Conservation (phyloP, 2,329 filamentous ascomycete genomes). For the Cladosporium sp. region DNA sequence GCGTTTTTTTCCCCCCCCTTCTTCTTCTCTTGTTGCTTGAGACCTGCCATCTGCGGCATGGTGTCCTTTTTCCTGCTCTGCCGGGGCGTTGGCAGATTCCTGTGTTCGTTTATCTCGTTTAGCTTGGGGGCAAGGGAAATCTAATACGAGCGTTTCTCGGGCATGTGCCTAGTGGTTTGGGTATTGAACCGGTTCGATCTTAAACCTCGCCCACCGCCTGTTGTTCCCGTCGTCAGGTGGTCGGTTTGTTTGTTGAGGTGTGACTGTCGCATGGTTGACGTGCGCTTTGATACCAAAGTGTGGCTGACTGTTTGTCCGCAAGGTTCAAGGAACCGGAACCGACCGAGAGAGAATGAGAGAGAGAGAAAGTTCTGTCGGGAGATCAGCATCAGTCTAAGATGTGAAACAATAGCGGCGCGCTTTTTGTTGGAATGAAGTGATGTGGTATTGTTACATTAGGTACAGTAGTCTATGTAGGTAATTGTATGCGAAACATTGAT, state of each 20-base stretch:
- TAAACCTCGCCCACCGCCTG: not conserved
- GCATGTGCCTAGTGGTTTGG: not conserved
- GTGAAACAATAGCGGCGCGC: not conserved
- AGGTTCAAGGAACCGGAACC: not conserved
- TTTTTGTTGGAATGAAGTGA: not conserved
- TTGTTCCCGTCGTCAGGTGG: not conserved
- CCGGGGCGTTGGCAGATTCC: not conserved
- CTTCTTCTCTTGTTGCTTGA: not conserved
- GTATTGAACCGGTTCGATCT: not conserved
- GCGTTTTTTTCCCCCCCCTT: not conserved
- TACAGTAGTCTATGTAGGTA: slow-evolving; percentile 7
- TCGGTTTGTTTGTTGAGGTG: not conserved
- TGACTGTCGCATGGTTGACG: not conserved
- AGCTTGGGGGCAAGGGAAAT: not conserved
- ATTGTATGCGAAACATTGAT: slow-evolving; percentile 3
- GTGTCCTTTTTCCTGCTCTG: not conserved
- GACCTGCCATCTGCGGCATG: not conserved
- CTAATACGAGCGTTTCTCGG: not conserved
- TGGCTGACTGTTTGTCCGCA: not conserved
- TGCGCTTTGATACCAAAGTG: not conserved
- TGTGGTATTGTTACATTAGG: slow-evolving; percentile 8
- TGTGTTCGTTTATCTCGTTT: not conserved
- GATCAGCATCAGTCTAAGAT: not conserved
- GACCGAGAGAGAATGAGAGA: not conserved
- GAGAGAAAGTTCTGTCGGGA: not conserved